phyloP scores from a whole-genome alignment of 2,329 filamentous ascomycete genomes.

The Geosmithia morbida region DNA sequence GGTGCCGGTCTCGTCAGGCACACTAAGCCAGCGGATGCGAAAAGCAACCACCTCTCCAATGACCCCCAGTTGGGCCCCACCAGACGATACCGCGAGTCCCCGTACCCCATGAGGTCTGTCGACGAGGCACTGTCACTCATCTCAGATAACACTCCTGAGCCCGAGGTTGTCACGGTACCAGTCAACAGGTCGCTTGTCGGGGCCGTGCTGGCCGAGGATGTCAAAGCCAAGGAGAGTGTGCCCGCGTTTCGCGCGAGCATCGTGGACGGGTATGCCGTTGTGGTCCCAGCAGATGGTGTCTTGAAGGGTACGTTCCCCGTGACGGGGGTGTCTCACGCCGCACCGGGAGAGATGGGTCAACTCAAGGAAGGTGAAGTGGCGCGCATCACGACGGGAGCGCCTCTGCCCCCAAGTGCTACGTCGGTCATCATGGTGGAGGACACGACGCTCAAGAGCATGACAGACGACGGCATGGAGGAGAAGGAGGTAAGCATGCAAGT shows the following conservation, averaged over 20 bases:
- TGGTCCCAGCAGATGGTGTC: slow-evolving; percentile 45
- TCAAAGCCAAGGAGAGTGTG: slow-evolving; percentile 67
- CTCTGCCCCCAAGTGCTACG: slow-evolving; percentile 74
- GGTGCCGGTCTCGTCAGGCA: slow-evolving; percentile 54
- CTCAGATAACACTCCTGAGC: slow-evolving; percentile 53
- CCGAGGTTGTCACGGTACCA: slow-evolving; percentile 38
- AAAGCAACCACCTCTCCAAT: slow-evolving; percentile 42
- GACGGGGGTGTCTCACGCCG: slow-evolving; percentile 72
- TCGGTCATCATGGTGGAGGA: slow-evolving; percentile 92
- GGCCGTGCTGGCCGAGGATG: slow-evolving; percentile 68
- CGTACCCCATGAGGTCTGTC: slow-evolving; percentile 84
- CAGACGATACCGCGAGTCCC: slow-evolving; percentile 67
- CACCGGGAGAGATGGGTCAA: slow-evolving; percentile 49
- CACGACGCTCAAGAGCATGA: slow-evolving; percentile 61
- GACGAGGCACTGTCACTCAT: slow-evolving; percentile 66
- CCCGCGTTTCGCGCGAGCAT: slow-evolving; percentile 93
- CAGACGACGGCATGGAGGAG: slow-evolving; percentile 72
- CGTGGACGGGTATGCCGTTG: slow-evolving; percentile 88
- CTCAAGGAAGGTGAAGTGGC: slow-evolving; percentile 65
- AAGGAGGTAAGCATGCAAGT: slow-evolving; percentile 77
- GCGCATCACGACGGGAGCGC: slow-evolving; percentile 88
- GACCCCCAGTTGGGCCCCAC: slow-evolving; percentile 47
- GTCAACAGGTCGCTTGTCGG: slow-evolving; percentile 58
- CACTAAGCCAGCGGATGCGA: slow-evolving; percentile 35
- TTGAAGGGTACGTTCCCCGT: slow-evolving; percentile 78